These are phyloP conservation scores for Vicia villosa DNA, from an alignment of 306 rosid species.

Conservation along the genomic window DNA sequence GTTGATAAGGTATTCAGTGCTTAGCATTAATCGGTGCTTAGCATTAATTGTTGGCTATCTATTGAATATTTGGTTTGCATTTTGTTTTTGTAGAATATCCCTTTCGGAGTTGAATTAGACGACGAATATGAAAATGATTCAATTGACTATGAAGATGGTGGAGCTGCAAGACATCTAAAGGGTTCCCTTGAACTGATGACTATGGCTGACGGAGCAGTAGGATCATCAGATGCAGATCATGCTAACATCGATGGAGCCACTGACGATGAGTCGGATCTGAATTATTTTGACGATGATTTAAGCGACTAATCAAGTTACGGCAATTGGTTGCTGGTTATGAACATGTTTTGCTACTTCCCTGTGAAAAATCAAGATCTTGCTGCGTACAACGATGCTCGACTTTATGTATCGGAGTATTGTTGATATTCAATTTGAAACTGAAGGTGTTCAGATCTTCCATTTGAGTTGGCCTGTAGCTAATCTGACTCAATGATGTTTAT, in stretches of 20 bases:
- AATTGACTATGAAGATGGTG: constrained; percentile 69
- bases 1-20: too few relatives aligned
- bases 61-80: constrained; percentile 27
- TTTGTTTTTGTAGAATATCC: constrained; percentile 53
- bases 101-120: constrained; percentile 60
- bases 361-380: constrained; percentile 24
- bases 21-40: too few relatives aligned
- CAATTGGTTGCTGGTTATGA: background rate
- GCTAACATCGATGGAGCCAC: constrained; percentile 53
- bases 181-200: constrained; percentile 57
- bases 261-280: constrained; percentile 69
- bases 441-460: background rate
- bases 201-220: constrained; percentile 51
- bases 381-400: constrained; percentile 4
- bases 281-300: constrained; percentile 70
- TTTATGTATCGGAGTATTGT: constrained; percentile 7
- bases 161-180: constrained; percentile 48
- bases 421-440: background rate
- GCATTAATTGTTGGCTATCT: too few relatives aligned
- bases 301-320: constrained; percentile 53
- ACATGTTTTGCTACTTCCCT: constrained; percentile 13
- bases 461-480: constrained; percentile 9
- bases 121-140: constrained; percentile 69
- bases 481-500: constrained; percentile 11
- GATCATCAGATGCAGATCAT: constrained; percentile 51